Evolutionary conservation across 2,329 filamentous ascomycete genomes (phyloP), one percentile per base, ranked within the genome.

Genomic region (Annulohypoxylon truncatum): DNA sequence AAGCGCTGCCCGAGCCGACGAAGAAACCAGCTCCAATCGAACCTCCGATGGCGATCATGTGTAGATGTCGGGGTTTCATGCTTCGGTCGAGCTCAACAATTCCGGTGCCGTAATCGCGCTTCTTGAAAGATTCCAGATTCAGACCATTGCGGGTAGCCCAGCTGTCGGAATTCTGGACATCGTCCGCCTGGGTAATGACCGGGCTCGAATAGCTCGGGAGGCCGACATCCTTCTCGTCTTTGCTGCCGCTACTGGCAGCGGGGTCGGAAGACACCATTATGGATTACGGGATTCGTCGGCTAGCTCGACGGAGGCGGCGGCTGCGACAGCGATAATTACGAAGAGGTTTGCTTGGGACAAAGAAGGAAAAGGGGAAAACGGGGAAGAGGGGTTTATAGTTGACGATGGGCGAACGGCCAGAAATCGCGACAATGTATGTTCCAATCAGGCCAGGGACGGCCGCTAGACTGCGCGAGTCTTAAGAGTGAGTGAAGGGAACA

Each of bases 21-120:
- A 88, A 89, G 81, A 89, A 87, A 77, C 86, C 86, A 65, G 86
- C 86, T 74, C 86, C 86, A 47, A 89, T 89, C 22, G 84, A 85
- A 67, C 84, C 84, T 68, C 84, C 83, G 46, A 85, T 84, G 64
- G 82, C 82, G 71, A 84, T 84, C 82, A 84, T 84, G 77, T 85
- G 82, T 69, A 85, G 75, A 75, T 85, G 83, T 59, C 83, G 79
- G 26, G 80, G 79, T 73, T 83, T 82, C 78, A 85, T 82, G 61
- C 70, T 72, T 35, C 79, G 77, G 59, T 81, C 79, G 58, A 81
- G 73, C 71, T 81, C 78, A 55, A 78, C 75, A 59, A 77, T 71
- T 35, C 77, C 76, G 29, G 67, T 33, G 51, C 76, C 77, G 54
- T 77, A 77, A 66, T 78, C 74, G 48, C 80, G 79, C 69, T 76